phyloP scores from a whole-genome alignment of 108 stramenopile species.

The Cylindrotheca fusiformis region DNA sequence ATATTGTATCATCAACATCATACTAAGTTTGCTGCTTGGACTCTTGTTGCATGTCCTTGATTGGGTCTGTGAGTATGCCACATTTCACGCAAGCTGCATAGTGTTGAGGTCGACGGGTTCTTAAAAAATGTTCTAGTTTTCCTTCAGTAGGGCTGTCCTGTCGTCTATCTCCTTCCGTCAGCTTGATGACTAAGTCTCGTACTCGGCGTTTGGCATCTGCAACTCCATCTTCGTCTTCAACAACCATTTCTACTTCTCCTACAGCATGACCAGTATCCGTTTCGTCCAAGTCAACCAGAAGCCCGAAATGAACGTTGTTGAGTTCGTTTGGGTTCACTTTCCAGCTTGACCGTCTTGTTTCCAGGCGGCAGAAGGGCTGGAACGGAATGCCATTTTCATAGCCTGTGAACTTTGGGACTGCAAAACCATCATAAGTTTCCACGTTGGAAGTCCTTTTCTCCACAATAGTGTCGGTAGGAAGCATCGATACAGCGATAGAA shows the following conservation, averaged over 20 bases:
- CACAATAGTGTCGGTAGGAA: not conserved
- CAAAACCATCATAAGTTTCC: constrained; percentile 2
- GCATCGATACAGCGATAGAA: constrained; percentile 7
- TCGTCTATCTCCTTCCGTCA: not conserved
- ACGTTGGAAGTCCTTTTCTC: not conserved
- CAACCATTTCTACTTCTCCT: constrained; percentile 54
- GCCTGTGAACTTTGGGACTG: constrained; percentile 9
- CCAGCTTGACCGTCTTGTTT: constrained; percentile 48
- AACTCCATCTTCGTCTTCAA: constrained; percentile 11
- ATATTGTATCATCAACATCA: too few species aligned
- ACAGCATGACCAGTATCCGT: constrained; percentile 49
- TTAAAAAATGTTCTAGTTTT: constrained; percentile 52
- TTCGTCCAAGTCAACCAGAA: constrained; percentile 46
- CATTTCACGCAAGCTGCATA: constrained; percentile 33
- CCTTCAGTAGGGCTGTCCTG: constrained; percentile 30
- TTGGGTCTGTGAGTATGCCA: constrained; percentile 30
- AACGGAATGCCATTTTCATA: not conserved
- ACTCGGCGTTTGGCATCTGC: constrained; percentile 16
- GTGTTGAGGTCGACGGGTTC: constrained; percentile 27
- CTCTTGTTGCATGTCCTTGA: too few species aligned
- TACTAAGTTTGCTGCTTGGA: too few species aligned
- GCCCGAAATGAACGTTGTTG: constrained; percentile 4
- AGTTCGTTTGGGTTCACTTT: constrained; percentile 5
- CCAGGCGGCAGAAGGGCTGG: constrained; percentile 44
- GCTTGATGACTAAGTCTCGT: constrained; percentile 12